These are phyloP conservation scores for Trichoderma simmonsii DNA, from an alignment of 2,329 filamentous ascomycete species.

Conservation along the genomic window DNA sequence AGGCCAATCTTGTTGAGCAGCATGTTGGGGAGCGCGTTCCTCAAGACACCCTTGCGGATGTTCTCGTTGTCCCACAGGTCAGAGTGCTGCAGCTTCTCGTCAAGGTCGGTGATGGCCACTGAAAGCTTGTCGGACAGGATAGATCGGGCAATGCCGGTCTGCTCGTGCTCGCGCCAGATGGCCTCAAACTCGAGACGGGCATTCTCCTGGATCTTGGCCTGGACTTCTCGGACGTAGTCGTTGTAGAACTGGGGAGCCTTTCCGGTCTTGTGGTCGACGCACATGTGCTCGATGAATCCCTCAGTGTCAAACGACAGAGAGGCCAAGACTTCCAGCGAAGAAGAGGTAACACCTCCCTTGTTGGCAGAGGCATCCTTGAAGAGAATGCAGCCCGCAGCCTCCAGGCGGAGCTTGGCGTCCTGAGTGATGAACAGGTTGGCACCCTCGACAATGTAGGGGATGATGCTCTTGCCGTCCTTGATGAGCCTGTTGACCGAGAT, in stretches of 20 bases:
- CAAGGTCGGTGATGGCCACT: constrained; percentile 88
- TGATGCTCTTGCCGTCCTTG: constrained; percentile 77
- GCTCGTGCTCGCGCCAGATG: constrained; percentile 91
- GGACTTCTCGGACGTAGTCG: constrained; percentile 86
- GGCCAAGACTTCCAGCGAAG: constrained; percentile 91
- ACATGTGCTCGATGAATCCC: constrained; percentile 91
- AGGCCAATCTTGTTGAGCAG: constrained; percentile 87
- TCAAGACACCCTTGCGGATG: constrained; percentile 73
- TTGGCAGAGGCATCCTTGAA: constrained; percentile 99
- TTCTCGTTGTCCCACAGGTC: constrained; percentile 83
- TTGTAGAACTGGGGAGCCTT: constrained; percentile 87
- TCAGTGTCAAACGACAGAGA: constrained; percentile 91
- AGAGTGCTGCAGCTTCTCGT: constrained; percentile 92
- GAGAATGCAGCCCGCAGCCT: constrained; percentile 89
- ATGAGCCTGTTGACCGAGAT: constrained; percentile 85
- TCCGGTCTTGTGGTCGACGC: constrained; percentile 64
- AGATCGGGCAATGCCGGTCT: constrained; percentile 74
- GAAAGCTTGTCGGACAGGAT: constrained; percentile 90
- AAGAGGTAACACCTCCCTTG: constrained; percentile 97
- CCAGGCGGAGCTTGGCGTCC: constrained; percentile 91
- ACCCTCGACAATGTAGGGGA: constrained; percentile 96
- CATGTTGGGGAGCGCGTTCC: constrained; percentile 80
- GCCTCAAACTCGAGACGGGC: constrained; percentile 94
- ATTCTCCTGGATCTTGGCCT: constrained; percentile 86
- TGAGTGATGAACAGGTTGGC: constrained; percentile 99